Evolutionary conservation across 768 basidiomycete species (phyloP), one percentile per base, ranked within the genome.

Genomic region (Trametes coccinea): DNA sequence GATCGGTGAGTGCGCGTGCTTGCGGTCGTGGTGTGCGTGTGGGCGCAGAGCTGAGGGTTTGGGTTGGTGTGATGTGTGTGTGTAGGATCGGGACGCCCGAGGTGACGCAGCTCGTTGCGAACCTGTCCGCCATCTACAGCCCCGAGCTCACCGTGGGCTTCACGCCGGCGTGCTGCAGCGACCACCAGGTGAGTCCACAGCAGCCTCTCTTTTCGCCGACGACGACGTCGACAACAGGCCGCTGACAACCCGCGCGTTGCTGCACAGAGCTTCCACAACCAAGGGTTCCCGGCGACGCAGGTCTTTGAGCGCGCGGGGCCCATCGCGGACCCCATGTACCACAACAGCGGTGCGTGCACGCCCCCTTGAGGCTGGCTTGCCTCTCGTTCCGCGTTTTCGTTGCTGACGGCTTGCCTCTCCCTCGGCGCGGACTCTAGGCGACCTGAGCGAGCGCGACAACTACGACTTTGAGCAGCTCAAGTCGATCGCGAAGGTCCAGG

Each of bases 301-400:
- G 84, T 96, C 16, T 96, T 94, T 69, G 94, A 95, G 70, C 86
- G 92, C 47, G 90, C 88, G 0, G 93, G 92, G 5, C 84, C 83
- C 9, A 93, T 97, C 70, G 86, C 81, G 16, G 93, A 94, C 72
- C 92, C 92, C 9, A 91, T 90, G 88, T 94, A 93, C 70, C 91
- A 93, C 72, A 92, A 91, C 71, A 88, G 87, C 68, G 87, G 89
- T 85, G 62, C 31, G 79, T 68, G 22, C 22, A 22, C 22, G 22
- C 22, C 22, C 22, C 22, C 22, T 22, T 1, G 22, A 22, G 22
- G 22, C 22, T 22, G 22, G 22, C 22, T 22, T 22, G 22, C 22
- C 22, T 22, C 22, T 22, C 22, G 22, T 22, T 22, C 22, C 22
- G 22, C 22, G 22, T 22, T 22, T 22, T 22, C 22, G 22, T 22